These are phyloP conservation scores for Acanthamoeba lenticulata DNA, from an alignment of 208 protist genomes.

Conservation along the genomic window DNA sequence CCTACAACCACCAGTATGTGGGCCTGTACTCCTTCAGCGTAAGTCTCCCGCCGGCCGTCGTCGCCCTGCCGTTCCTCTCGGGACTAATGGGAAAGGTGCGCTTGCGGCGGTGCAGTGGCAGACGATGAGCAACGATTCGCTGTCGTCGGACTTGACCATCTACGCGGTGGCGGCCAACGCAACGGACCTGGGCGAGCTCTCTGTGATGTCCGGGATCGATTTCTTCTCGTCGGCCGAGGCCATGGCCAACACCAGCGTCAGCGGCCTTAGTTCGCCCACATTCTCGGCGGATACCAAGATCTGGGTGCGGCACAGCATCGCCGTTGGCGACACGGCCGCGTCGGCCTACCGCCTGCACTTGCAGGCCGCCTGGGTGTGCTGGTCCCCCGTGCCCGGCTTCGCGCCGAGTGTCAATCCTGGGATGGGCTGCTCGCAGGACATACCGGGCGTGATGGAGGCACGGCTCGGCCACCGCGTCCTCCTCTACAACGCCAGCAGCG, in stretches of 20 bases:
- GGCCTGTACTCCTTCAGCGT: not conserved
- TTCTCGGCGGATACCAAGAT: not conserved
- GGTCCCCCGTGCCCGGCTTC: not conserved
- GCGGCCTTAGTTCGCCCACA: not conserved
- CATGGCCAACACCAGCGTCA: not conserved
- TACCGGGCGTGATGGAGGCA: not conserved
- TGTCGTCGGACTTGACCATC: not conserved
- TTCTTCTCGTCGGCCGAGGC: not conserved
- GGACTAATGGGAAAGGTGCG: too few relatives aligned
- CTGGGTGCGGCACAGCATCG: constrained; percentile 23
- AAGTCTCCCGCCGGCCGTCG: not conserved
- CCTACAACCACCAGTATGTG: not conserved
- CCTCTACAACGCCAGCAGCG: not conserved
- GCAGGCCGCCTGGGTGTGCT: not conserved
- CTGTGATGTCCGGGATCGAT: not conserved
- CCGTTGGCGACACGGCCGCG: not conserved
- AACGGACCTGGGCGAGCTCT: not conserved
- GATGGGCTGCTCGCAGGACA: not conserved
- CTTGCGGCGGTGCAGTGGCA: not conserved
- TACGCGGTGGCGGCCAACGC: not conserved
- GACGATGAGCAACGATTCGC: not conserved
- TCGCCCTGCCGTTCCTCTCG: too few relatives aligned
- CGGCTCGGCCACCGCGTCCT: not conserved
- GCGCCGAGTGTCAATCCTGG: not conserved
- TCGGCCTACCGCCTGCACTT: not conserved